phyloP scores from a whole-genome alignment of 202 grass and related monocot species.

The Tripidium arundinaceum region DNA sequence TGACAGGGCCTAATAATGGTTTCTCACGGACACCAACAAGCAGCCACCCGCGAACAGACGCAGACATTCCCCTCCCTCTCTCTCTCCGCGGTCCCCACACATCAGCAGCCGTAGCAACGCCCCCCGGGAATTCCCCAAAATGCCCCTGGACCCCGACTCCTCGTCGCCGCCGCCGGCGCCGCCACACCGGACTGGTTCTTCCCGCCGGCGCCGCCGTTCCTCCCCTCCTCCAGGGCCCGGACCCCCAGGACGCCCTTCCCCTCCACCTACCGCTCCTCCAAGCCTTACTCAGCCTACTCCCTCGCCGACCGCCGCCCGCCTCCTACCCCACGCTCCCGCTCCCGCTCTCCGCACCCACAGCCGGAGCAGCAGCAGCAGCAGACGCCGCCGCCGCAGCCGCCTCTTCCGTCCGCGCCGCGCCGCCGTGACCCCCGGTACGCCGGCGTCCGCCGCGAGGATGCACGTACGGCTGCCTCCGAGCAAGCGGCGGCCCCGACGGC shows the following conservation, averaged over 20 bases:
- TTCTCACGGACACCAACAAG: no score
- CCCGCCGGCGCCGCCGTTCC: conserved; percentile 54
- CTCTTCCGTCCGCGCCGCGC: conserved; percentile 15
- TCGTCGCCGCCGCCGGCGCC: neutral
- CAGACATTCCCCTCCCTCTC: no score
- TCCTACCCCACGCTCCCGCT: conserved; percentile 40
- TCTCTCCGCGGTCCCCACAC: no score
- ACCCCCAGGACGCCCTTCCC: conserved; percentile 45
- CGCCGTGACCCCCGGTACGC: conserved; percentile 53
- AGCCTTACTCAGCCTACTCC: conserved; percentile 45
- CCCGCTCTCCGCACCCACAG: conserved; percentile 38
- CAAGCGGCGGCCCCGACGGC: neutral
- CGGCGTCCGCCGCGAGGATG: conserved; percentile 43
- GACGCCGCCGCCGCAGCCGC: neutral
- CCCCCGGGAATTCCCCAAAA: no score
- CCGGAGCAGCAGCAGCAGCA: conserved; percentile 34
- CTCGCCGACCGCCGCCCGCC: conserved; percentile 38
- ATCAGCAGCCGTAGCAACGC: no score
- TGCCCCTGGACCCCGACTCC: no score
- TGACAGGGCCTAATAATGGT: no score
- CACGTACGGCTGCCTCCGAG: neutral
- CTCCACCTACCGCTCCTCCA: conserved; percentile 46
- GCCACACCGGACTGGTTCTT: conserved; percentile 76
- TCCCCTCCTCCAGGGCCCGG: conserved; percentile 31
- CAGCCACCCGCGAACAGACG: no score